Percentiles rank a stretch among this genome's conserved stretches.
Conservation (phyloP, 108 stramenopile genomes). For the Hondaea fermentalgiana region DNA sequence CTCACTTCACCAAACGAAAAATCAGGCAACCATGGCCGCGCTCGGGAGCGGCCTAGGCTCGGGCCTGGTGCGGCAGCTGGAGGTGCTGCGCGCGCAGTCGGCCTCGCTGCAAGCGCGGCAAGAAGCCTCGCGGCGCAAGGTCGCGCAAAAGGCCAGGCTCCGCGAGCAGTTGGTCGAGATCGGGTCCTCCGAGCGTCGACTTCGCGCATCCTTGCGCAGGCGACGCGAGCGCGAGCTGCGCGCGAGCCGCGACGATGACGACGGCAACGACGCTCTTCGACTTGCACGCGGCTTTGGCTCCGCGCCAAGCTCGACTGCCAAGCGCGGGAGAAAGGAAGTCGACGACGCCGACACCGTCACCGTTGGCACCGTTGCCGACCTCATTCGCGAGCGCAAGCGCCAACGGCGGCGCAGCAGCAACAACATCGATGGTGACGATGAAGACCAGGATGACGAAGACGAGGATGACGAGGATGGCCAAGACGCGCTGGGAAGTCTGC, state of each 20-base stretch:
- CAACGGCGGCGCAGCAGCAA: background rate
- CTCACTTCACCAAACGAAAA: no score
- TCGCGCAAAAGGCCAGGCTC: background rate
- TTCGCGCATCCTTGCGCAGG: background rate
- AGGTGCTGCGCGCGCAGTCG: background rate
- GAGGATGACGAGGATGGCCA: background rate
- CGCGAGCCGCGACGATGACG: background rate
- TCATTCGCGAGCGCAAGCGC: background rate
- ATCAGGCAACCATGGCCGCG: background rate
- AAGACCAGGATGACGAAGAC: background rate
- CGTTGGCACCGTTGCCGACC: background rate
- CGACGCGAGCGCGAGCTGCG: background rate
- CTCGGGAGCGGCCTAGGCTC: background rate
- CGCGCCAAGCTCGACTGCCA: background rate
- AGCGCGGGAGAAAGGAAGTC: background rate
- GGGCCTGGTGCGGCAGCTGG: background rate
- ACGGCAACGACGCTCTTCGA: background rate
- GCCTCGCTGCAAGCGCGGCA: background rate
- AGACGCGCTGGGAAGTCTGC: background rate
- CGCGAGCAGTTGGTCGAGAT: background rate
- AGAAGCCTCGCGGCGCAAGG: background rate
- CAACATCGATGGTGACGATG: background rate
- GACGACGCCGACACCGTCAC: background rate
- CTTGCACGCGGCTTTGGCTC: background rate
- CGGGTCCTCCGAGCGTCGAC: background rate